Base-by-base conservation (phyloP, 2,329 filamentous ascomycete species). In the Phyllosticta citriasiana region DNA sequence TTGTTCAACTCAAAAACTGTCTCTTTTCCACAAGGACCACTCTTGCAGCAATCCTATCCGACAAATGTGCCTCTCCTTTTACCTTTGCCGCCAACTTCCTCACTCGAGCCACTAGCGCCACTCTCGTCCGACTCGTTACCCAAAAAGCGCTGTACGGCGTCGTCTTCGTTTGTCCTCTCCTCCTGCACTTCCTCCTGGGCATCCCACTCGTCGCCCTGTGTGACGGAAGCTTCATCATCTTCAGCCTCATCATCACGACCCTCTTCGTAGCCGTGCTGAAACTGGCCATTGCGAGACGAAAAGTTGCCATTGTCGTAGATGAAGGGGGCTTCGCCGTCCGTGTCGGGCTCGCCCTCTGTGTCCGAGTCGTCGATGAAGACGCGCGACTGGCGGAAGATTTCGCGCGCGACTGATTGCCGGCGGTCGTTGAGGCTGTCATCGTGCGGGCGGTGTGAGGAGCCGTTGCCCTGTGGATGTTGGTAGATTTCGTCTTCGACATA, bases 321-420 rank as follows among this genome's bases (percentile, higher is more conserved):
- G 14, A 47, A 47, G 3, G 40, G 40, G 9, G 30, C 26, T 4
- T 50, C 57, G 1, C 24, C 40, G 3, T 40, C 54, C 6, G 51
- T 57, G 14, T 58, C 52, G 12, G 57, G 27, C 53, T 62, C 51
- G 26, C 52, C 19, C 53, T 55, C 27, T 9, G 50, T 53, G 47
- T 53, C 60, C 52, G 55, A 64, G 62, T 79, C 77, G 63, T 79
- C 77, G 57, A 76, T 75, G 64, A 81, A 79, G 0, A 80, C 78
- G 16, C 74, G 68, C 58, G 74, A 77, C 65, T 80, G 78, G 57
- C 78, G 65, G 50, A 73, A 69, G 1, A 80, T 60, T 67, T 81
- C 78, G 33, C 74, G 71, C 57, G 60, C 50, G 14, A 51, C 59
- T 9, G 40, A 30, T 4, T 25, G 35, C 4, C 59, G 30, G 8